These are phyloP conservation scores for Artemisia argyi DNA, from an alignment of 129 eudicot genomes.

Conservation along the genomic window DNA sequence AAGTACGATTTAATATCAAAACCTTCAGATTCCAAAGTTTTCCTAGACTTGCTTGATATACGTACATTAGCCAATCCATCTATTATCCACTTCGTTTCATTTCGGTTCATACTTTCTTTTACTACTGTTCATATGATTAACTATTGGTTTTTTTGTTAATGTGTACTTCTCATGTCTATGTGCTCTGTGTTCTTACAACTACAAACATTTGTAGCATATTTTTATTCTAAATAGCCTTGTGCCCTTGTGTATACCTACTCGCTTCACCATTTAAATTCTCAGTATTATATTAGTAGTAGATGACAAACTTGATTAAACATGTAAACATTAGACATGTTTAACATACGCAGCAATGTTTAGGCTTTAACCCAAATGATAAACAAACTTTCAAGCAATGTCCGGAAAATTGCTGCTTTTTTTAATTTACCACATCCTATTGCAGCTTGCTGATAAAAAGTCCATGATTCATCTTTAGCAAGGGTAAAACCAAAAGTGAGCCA, in stretches of 20 bases:
- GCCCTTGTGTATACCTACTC: constrained; percentile 7
- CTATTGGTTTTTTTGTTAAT: no score
- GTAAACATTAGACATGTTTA: no score
- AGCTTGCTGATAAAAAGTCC: no score
- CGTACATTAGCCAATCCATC: no score
- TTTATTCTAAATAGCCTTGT: constrained; percentile 14
- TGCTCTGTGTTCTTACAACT: constrained; percentile 17
- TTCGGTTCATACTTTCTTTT: no score
- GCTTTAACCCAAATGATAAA: constrained; percentile 5
- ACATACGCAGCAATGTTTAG: neutral
- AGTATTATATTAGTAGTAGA: neutral
- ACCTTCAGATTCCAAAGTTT: no score
- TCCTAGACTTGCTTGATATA: no score
- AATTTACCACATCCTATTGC: no score
- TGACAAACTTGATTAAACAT: neutral
- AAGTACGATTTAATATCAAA: no score
- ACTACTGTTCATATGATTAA: no score
- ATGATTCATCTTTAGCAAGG: neutral
- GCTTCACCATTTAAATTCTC: neutral
- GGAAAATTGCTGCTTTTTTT: no score
- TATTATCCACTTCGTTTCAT: no score
- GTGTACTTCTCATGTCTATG: constrained; percentile 5
- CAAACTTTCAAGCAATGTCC: neutral
- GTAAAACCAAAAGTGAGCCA: neutral
- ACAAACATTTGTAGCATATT: neutral